Base-by-base conservation (phyloP, 208 protist species). In the Leptomonas seymouri region DNA sequence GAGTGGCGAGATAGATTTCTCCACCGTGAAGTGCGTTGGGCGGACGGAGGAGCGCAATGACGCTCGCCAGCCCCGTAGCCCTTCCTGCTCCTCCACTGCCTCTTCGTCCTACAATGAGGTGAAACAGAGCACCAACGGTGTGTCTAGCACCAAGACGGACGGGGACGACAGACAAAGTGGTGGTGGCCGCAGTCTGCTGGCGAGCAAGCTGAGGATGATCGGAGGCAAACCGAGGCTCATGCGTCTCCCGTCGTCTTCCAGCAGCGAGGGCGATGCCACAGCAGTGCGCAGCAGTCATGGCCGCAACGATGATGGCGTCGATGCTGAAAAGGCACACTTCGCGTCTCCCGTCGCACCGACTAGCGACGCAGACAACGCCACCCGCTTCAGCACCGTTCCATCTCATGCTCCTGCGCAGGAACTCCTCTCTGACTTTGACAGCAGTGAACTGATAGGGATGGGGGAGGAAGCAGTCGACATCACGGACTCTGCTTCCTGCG, bases 1-100 rank as follows among this genome's bases (percentile, higher is more conserved):
- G 25, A 72, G 62, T 63, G 79, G 72, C 3, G 81, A 90, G 21
- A 30, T 91, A 16, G 80, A 84, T 66, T 89, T 90, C 76, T 80
- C 79, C 3, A 41, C 59, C 16, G 50, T 74, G 34, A 18, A 30
- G 7, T 50, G 61, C 27, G 28, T 45, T 1, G 28, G 36, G 42
- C 25, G 42, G 25, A 3, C 21, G 31, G 57, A 51, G 8, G 46
- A 36, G 8, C 53, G 20, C 20, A 44, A 15, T 20, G 34, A 53
- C 11, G 23, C 36, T 11, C 16, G n/a, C n/a, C 25, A 34, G 31
- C 31, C 56, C 4, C 27, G 28, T 18, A 42, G 23, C 44, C 46
- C 50, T 0, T 61, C 51, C 8, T 61, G 31, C 27, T 59, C 39
- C 12, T 61, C 53, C 0, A 51, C 53, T 0, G 12, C 27, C 25